A percentile compares a stretch with the other conserved stretches of the same genome.
Evolutionary conservation across 1,139 yeast genomes (phyloP).

Genomic region (Candida labiduridarum): DNA sequence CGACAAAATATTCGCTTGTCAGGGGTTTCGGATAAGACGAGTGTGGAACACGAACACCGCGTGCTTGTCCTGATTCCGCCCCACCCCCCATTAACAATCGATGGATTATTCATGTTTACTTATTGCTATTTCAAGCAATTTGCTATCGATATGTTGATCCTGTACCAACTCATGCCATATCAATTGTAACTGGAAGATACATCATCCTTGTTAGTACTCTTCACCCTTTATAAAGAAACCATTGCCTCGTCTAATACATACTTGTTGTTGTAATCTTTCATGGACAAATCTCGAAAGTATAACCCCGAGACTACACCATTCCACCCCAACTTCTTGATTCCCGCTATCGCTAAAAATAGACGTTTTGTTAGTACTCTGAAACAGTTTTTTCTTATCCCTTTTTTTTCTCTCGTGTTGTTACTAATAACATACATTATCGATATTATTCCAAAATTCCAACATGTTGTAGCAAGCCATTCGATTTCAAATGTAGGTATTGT

Average conservation of each 20-base stretch:
- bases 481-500: slow-evolving; percentile 18
- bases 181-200: slow-evolving; percentile 8
- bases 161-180: slow-evolving; percentile 13
- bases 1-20: no score
- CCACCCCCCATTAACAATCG: neutral
- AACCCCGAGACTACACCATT: slow-evolving; percentile 14
- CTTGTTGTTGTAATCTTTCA: slow-evolving; percentile 14
- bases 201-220: slow-evolving; percentile 8
- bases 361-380: slow-evolving; percentile 7
- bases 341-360: slow-evolving; percentile 10
- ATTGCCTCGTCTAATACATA: slow-evolving; percentile 5
- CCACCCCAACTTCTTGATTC: slow-evolving; percentile 6
- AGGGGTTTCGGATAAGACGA: neutral
- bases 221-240: neutral
- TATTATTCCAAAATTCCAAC: slow-evolving; percentile 24
- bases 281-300: slow-evolving; percentile 14
- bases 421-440: slow-evolving; percentile 14
- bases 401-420: neutral
- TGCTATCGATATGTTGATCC: slow-evolving; percentile 9
- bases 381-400: no score
- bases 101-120: slow-evolving; percentile 4
- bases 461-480: slow-evolving; percentile 23
- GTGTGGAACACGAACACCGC: slow-evolving; percentile 6
- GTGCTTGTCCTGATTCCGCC: neutral
- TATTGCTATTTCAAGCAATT: slow-evolving; percentile 9